Percentiles rank a stretch among this genome's conserved stretches.
These are phyloP conservation scores for Perkinsus chesapeaki DNA, from an alignment of 169 alveolate genomes.

Conservation along the genomic window DNA sequence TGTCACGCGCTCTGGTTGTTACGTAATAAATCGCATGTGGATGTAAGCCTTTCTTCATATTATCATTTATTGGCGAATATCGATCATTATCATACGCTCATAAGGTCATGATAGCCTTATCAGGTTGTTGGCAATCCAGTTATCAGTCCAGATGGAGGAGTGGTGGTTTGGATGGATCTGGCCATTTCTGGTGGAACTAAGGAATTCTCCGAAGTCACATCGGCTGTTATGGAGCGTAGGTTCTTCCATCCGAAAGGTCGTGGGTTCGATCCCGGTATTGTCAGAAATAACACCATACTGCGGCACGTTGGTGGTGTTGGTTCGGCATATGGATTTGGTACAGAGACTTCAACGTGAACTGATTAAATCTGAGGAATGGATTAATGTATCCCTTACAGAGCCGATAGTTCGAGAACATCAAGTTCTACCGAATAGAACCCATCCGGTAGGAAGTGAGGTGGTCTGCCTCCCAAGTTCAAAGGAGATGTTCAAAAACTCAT, in stretches of 20 bases:
- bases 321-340: not conserved
- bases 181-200: not conserved
- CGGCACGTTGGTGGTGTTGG: not conserved
- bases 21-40: too few relatives aligned
- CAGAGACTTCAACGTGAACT: not conserved
- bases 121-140: not conserved
- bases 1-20: too few relatives aligned
- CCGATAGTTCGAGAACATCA: not conserved
- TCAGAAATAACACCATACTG: not conserved
- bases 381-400: not conserved
- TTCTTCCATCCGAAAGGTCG: not conserved
- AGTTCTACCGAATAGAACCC: not conserved
- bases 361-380: not conserved
- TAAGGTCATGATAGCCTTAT: too few relatives aligned
- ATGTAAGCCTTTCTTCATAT: too few relatives aligned
- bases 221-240: not conserved
- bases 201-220: not conserved
- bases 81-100: too few relatives aligned
- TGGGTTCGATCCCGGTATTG: not conserved
- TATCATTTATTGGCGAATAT: too few relatives aligned
- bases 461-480: too few relatives aligned
- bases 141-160: not conserved
- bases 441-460: not conserved
- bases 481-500: too few relatives aligned
- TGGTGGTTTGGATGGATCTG: not conserved